A percentile compares a stretch with the other conserved stretches of the same genome.
phyloP scores from a whole-genome alignment of 2,329 filamentous ascomycete genomes.

The Aureobasidium sp. region DNA sequence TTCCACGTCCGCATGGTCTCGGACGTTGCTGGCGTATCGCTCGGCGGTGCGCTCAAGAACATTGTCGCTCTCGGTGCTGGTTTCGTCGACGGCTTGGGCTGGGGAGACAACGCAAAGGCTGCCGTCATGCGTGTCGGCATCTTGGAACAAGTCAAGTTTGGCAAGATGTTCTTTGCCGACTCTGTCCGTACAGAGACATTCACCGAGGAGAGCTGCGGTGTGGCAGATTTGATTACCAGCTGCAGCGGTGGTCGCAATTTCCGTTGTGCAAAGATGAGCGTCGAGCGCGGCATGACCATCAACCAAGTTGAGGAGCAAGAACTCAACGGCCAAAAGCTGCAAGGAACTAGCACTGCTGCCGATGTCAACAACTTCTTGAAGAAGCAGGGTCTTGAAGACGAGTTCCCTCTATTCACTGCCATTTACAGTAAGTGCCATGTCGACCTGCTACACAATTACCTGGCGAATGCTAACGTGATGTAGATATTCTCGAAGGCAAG shows the following conservation, averaged over 20 bases:
- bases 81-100: conserved; percentile 90
- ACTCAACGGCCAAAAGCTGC: conserved; percentile 93
- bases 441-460: not conserved
- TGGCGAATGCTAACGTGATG: not conserved
- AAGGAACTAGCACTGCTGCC: conserved; percentile 84
- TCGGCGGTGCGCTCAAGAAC: conserved; percentile 94
- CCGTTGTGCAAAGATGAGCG: conserved; percentile 81
- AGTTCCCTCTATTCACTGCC: conserved; percentile 89
- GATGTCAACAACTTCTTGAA: conserved; percentile 89
- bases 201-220: conserved; percentile 92
- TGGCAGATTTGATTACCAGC: conserved; percentile 91
- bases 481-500: conserved; percentile 68
- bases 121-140: conserved; percentile 95
- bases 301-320: conserved; percentile 83
- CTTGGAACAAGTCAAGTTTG: conserved; percentile 94
- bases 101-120: conserved; percentile 99
- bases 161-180: conserved; percentile 83
- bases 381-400: conserved; percentile 65
- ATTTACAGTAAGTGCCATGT: conserved; percentile 54
- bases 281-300: conserved; percentile 71
- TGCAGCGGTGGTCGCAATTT: conserved; percentile 91
- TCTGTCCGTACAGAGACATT: conserved; percentile 78
- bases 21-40: conserved; percentile 93
- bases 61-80: conserved; percentile 90
- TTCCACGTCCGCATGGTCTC: conserved; percentile 93